Percentiles rank a stretch among this genome's conserved stretches.
Evolutionary conservation across 2,329 filamentous ascomycete genomes (phyloP).

Genomic region (Aspergillus fumigatiaffinis): DNA sequence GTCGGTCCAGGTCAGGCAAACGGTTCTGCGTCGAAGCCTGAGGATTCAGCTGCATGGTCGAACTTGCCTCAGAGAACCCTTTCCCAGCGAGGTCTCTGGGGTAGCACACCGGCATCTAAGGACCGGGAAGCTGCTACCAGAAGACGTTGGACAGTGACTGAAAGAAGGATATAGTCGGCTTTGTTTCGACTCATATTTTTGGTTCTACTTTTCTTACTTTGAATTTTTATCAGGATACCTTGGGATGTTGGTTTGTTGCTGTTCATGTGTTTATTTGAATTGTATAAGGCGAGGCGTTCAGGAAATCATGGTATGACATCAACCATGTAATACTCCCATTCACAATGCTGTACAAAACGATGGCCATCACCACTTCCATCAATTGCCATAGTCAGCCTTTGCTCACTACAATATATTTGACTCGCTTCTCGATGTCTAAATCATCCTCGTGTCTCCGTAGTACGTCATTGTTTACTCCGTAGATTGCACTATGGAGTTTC

Average conservation of each 20-base stretch:
- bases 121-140: slow-evolving; percentile 26
- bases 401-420: not conserved
- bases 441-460: not conserved
- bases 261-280: not conserved
- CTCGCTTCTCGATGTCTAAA: not conserved
- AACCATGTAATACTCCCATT: not conserved
- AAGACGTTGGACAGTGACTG: slow-evolving; percentile 38
- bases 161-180: slow-evolving; percentile 18
- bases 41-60: slow-evolving; percentile 8
- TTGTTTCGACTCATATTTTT: not conserved
- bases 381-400: not conserved
- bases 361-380: not conserved
- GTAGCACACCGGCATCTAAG: slow-evolving; percentile 26
- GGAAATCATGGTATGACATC: not conserved
- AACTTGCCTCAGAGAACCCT: slow-evolving; percentile 26
- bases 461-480: not conserved
- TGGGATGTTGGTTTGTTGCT: not conserved
- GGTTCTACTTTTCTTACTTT: slow-evolving; percentile 1
- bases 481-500: not conserved
- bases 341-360: not conserved
- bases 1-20: not conserved
- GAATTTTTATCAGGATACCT: not conserved
- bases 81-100: slow-evolving; percentile 38
- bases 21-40: not conserved
- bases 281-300: not conserved